Evolutionary conservation across 2,329 filamentous ascomycete genomes (phyloP).

Genomic region (Calonectria honghensis): DNA sequence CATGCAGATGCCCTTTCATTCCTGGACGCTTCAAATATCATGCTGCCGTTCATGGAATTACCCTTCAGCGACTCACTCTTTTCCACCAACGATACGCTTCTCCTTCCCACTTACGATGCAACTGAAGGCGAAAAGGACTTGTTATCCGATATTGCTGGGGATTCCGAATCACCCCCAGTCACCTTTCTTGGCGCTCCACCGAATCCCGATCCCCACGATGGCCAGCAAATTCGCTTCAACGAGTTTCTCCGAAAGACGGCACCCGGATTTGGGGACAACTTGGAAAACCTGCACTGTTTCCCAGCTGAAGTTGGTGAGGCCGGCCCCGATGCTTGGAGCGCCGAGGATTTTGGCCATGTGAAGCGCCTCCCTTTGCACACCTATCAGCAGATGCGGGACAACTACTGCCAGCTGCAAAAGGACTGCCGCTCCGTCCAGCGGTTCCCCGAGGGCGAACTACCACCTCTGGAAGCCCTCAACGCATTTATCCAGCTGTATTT

Average conservation of each 20-base stretch:
- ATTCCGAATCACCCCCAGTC: conserved; percentile 11
- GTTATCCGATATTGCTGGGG: background rate
- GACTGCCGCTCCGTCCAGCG: conserved; percentile 10
- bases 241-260: conserved; percentile 2
- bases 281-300: background rate
- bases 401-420: background rate
- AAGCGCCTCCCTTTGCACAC: conserved; percentile 13
- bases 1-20: background rate
- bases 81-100: background rate
- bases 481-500: conserved; percentile 16
- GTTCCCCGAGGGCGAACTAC: background rate
- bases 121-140: conserved; percentile 10
- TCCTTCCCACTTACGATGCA: background rate
- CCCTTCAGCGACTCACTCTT: background rate
- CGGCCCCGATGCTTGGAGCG: conserved; percentile 9
- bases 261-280: background rate
- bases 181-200: conserved; percentile 6
- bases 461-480: background rate
- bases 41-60: background rate
- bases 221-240: conserved; percentile 17
- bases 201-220: background rate
- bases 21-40: background rate
- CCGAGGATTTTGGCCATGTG: conserved; percentile 15
- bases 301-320: background rate
- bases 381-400: conserved; percentile 20